These are phyloP conservation scores for barley (Hordeum vulgare) DNA, from an alignment of 176 grass and related monocot genomes.

Conservation along the genomic window DNA sequence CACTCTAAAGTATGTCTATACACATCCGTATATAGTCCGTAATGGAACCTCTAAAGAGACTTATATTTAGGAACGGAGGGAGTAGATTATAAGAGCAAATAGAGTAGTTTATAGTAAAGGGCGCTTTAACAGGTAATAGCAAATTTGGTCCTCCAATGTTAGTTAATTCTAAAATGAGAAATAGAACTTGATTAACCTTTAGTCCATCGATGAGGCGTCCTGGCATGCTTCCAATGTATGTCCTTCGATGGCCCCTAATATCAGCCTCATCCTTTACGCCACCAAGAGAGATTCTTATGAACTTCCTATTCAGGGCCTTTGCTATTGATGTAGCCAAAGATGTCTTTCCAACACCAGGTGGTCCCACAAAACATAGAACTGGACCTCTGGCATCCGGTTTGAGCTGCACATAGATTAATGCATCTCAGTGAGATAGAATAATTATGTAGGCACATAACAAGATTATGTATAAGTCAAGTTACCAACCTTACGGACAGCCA, in stretches of 20 bases:
- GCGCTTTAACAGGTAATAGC: neutral
- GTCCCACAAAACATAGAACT: conserved; percentile 94
- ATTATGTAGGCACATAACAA: neutral
- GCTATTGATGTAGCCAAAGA: conserved; percentile 98
- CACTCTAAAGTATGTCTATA: too few relatives aligned
- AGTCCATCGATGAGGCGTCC: conserved; percentile 95
- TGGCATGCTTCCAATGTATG: conserved; percentile 99
- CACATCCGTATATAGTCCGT: too few relatives aligned
- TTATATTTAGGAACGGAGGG: too few relatives aligned
- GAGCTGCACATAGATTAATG: conserved; percentile 54
- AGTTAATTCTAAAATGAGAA: conserved; percentile 20
- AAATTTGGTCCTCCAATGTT: neutral
- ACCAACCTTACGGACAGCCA: conserved; percentile 95
- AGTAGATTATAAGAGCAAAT: neutral
- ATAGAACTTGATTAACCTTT: conserved; percentile 48
- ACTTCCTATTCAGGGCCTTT: conserved; percentile 77
- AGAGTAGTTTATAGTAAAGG: neutral
- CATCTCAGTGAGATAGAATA: conserved; percentile 12
- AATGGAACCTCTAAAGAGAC: too few relatives aligned
- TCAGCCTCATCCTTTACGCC: conserved; percentile 99
- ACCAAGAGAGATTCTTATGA: conserved; percentile 95
- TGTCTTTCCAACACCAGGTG: conserved; percentile 98
- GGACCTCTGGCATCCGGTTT: conserved; percentile 97
- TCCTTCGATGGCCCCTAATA: conserved; percentile 96
- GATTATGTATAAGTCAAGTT: conserved; percentile 16